Evolutionary conservation across 495 filamentous ascomycete genomes (phyloP), one percentile per base, ranked within the genome.

Genomic region (Penicillium psychrofluorescens): DNA sequence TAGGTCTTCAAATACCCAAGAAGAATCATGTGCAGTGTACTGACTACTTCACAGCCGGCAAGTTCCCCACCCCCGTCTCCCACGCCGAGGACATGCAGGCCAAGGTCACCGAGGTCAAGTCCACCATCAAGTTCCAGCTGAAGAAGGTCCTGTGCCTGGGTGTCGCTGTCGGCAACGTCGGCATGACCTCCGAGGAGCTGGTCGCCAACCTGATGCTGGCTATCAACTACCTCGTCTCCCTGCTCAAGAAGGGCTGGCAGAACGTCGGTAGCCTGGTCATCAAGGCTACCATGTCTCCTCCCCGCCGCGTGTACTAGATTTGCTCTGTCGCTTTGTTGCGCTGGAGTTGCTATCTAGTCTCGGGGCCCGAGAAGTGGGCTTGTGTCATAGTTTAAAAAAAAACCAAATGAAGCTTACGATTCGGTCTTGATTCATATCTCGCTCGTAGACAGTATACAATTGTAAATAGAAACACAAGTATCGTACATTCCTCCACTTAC

Each of bases 241-340:
- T 98, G 58, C 76, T 98, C 67, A 97, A 98, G 90, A 98, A 98
- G 82, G 92, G 94, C 61, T 98, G 92, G 92, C 92, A 98, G 82
- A 98, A 98, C 77, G 94, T 98, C 66, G 92, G 92, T 57, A 89
- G 84, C 75, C 80, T 98, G 78, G 95, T 92, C 56, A 89, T 98
- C 79, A 98, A 98, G 85, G 92, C 94, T 71, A 85, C 88, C 71
- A 97, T 98, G 94, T 91, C 85, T 65, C 91, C 91, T 48, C 94
- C 92, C 45, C 90, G 89, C 79, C 87, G 92, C 60, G 67, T 96
- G 50, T 98, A 96, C 80, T 96, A 95, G 71, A 70, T 63, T 22
- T 2, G 51, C 55, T 64, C 45, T 53, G 48, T 56, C 51, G 55
- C 63, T 63, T 55, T 36, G 53, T 48, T 53, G 53, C 55, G 61